These are phyloP conservation scores for Talaromyces marneffei DNA, from an alignment of 2,329 filamentous ascomycete species.

Conservation along the genomic window DNA sequence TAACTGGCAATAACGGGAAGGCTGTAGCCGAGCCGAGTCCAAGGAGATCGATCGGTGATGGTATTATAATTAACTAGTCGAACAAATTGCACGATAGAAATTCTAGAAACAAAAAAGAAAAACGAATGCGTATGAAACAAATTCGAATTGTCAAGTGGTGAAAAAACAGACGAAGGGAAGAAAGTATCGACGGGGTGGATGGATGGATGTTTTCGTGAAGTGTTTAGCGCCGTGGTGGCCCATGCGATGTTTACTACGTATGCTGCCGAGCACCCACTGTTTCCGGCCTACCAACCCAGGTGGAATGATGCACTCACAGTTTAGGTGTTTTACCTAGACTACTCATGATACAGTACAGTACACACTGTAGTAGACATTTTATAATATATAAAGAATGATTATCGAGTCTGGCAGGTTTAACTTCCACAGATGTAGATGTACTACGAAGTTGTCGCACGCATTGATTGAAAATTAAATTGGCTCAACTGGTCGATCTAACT, in stretches of 20 bases:
- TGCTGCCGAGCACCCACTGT: neutral
- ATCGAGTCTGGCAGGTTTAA: no score
- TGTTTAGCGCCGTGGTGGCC: constrained; percentile 2
- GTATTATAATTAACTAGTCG: neutral
- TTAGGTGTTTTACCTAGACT: no score
- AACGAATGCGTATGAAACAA: neutral
- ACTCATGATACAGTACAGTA: no score
- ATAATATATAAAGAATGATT: no score
- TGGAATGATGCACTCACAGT: neutral
- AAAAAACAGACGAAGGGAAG: neutral
- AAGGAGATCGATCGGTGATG: neutral
- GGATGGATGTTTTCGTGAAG: constrained; percentile 2
- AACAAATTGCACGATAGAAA: neutral
- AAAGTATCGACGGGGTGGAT: neutral
- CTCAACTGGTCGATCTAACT: neutral
- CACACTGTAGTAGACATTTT: no score
- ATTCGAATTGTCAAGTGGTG: neutral
- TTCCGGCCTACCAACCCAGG: neutral
- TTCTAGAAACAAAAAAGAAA: neutral
- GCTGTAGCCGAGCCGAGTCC: neutral
- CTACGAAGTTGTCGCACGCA: no score
- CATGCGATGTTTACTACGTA: constrained; percentile 1
- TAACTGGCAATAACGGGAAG: neutral
- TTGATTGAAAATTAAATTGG: neutral
- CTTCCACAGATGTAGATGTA: no score